Base-by-base conservation (phyloP, 148 eudicot species). In the Nepenthes gracilis region DNA sequence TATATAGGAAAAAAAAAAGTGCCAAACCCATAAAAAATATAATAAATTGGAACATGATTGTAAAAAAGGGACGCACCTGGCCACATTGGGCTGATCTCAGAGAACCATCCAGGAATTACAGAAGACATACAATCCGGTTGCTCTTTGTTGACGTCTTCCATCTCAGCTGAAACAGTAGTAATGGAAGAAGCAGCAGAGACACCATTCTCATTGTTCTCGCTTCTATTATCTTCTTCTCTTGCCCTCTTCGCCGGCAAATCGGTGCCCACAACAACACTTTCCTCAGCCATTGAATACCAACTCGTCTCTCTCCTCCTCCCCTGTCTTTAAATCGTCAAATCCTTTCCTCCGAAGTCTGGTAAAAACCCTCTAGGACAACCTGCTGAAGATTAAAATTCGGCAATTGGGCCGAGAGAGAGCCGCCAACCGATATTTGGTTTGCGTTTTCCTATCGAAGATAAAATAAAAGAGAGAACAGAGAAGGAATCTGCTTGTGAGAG, bases 71-170 rank as follows among this genome's bases (percentile, higher is more conserved):
- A 73, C 82, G 49, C 32, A 87, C 98, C 98, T 70, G 98, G 98
- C 98, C 98, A 93, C 94, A 93, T 80, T 48, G 98, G 96, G 78
- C 95, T 93, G 59, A 93, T 86, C 76, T 93, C 98, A 60, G 98
- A 93, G 58, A 93, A 93, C 98, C 98, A 93, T 2, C 98, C 98
- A 52, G 98, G 88, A 49, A 88, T 78, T 48, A 88, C 72, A 50
- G 95, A 68, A 33, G 96, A 81, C 1, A 93, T 65, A 4, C 61
- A 66, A 54, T 78, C 69, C 2, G 67, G 36, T 23, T 23, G 23
- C 53, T 10, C 53, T 2, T 49, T n/a, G 11, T 49, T 49, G 38
- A 54, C 65, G 0, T 59, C 32, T 8, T 74, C 69, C 55, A 63
- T 69, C 33, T 61, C 75, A 15, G 57, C 61, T 38, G 66, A 64